phyloP scores from a whole-genome alignment of 306 rosid genomes.

The Argentina anserina region DNA sequence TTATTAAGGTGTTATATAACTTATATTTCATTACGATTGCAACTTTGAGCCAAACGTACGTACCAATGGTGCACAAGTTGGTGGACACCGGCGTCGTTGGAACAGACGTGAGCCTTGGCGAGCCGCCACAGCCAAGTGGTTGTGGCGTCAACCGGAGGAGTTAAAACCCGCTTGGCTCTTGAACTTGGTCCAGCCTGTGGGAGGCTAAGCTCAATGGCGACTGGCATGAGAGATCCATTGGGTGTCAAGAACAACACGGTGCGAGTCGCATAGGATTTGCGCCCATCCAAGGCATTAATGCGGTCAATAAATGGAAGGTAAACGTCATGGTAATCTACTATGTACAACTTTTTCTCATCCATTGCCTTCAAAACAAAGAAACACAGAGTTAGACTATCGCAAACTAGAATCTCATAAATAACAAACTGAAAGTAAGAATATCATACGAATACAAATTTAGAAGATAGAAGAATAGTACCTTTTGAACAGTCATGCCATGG shows the following conservation, averaged over 20 bases:
- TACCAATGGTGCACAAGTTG: conserved; percentile 96
- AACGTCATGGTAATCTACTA: conserved; percentile 76
- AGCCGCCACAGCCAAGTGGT: conserved; percentile 85
- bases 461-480: conserved; percentile 35
- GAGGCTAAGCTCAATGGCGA: conserved; percentile 90
- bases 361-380: conserved; percentile 48
- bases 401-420: not conserved
- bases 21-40: not conserved
- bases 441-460: not conserved
- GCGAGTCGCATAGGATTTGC: conserved; percentile 89
- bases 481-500: conserved; percentile 83
- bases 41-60: not conserved
- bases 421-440: not conserved
- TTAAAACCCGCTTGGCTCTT: conserved; percentile 58
- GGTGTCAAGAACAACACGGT: conserved; percentile 65
- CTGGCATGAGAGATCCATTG: conserved; percentile 66
- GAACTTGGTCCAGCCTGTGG: conserved; percentile 58
- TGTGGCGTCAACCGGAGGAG: conserved; percentile 74
- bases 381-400: not conserved
- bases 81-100: conserved; percentile 94
- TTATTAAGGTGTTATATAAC: not conserved
- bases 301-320: conserved; percentile 80
- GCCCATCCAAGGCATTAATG: conserved; percentile 80
- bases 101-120: conserved; percentile 85
- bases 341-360: conserved; percentile 60